Evolutionary conservation across 2,329 filamentous ascomycete species (phyloP), one percentile per base, ranked within the genome.

Genomic region (Plectosphaerella sp.): DNA sequence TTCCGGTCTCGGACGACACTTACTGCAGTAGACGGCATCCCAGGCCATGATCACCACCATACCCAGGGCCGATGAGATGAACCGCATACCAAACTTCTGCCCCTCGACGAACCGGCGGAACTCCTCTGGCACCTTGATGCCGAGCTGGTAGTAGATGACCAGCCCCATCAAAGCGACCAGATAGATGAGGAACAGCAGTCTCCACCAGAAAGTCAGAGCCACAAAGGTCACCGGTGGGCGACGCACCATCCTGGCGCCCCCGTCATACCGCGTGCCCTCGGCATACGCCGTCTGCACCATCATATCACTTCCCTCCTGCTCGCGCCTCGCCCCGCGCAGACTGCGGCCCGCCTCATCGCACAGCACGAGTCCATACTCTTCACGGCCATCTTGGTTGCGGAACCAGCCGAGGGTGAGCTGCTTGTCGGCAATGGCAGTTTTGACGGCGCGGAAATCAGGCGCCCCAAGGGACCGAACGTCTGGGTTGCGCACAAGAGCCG

Each of bases 61-160:
- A 11, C 73, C 74, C 0, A 75, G 50, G 0, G 62, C 60, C 3
- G 73, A 72, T 47, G 72, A 69, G 10, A 76, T 57, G 49, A 77
- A 76, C 9, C 73, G 62, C 0, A 73, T 68, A 6, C 73, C 73
- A 48, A 76, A 74, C 3, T 61, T 62, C 53, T 73, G 65, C n/a
- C 65, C 63, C 39, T 5, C 46, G 39, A 12, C 45, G 10, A 47
- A 47, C 14, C 45, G 45, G 22, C 35, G 45, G 4, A 47, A 28
- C 16, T 47, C 45, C 25, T 16, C 16, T n/a, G 45, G 45, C 45
- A 47, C 24, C 47, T 48, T 41, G 18, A 25, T 53, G 2, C 57
- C 61, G 52, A 67, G 55, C 56, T 71, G 59, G 50, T 75, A 75
- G 47, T 72, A 73, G 15, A 72, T 59, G 10, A 75, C 62, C 9